These are phyloP conservation scores for Pestalotiopsis sp. DNA, from an alignment of 2,329 filamentous ascomycete genomes.

Conservation along the genomic window DNA sequence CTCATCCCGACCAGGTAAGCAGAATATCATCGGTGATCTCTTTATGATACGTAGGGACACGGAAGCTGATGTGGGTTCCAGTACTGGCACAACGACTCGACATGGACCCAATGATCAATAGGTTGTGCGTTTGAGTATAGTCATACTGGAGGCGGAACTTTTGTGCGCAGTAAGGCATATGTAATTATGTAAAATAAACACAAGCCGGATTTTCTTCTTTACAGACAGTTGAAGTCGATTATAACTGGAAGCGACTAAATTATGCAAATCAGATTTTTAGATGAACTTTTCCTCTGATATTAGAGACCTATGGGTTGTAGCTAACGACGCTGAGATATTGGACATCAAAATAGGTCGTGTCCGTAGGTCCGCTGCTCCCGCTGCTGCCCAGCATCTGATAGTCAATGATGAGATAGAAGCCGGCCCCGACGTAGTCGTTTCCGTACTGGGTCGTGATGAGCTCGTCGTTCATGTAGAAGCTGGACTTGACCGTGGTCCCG, in stretches of 20 bases:
- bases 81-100: too few relatives aligned
- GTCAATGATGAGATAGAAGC: slow-evolving; percentile 16
- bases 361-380: slow-evolving; percentile 15
- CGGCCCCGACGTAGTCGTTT: not conserved
- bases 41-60: too few relatives aligned
- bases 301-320: slow-evolving; percentile 16
- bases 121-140: too few relatives aligned
- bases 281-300: not conserved
- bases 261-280: not conserved
- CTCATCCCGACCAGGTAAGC: too few relatives aligned
- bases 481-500: slow-evolving; percentile 1
- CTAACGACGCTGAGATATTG: slow-evolving; percentile 20
- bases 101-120: too few relatives aligned
- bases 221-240: not conserved
- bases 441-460: slow-evolving; percentile 11
- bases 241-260: not conserved
- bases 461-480: slow-evolving; percentile 11
- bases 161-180: not conserved
- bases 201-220: too few relatives aligned
- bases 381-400: slow-evolving; percentile 23
- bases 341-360: slow-evolving; percentile 20
- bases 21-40: too few relatives aligned
- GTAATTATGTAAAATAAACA: not conserved
- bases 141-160: too few relatives aligned
- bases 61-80: too few relatives aligned